These are phyloP conservation scores for Agrostemma githago DNA, from an alignment of 148 eudicot genomes.

Conservation along the genomic window DNA sequence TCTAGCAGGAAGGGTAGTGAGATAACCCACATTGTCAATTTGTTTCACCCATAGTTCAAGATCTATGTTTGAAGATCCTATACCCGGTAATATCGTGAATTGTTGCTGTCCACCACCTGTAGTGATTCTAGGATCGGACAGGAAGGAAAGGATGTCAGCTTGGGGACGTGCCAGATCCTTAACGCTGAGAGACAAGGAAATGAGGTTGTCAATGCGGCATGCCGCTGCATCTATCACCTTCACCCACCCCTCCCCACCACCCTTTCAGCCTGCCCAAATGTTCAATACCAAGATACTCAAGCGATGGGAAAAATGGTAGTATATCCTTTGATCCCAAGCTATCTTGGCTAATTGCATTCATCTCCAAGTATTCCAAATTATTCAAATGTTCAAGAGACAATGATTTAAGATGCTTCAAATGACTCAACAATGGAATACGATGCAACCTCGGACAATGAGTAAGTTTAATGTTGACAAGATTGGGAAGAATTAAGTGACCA, in stretches of 20 bases:
- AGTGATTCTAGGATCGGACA: conserved; percentile 19
- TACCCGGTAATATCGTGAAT: background rate
- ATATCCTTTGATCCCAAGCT: background rate
- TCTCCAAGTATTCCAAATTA: conserved; percentile 18
- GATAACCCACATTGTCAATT: background rate
- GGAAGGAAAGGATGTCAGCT: conserved; percentile 14
- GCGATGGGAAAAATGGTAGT: conserved; percentile 16
- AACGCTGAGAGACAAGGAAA: conserved; percentile 16
- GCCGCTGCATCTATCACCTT: background rate
- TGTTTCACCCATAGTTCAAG: background rate
- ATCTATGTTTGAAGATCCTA: background rate
- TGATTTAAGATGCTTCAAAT: conserved; percentile 7
- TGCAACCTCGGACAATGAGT: background rate
- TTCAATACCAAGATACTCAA: conserved; percentile 3
- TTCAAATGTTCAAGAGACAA: background rate
- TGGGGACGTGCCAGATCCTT: background rate
- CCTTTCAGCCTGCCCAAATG: conserved; percentile 8
- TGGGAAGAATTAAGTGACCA: conserved; percentile 3
- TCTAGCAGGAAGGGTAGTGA: conserved; percentile 1
- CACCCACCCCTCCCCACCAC: conserved; percentile 19
- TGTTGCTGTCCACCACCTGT: background rate
- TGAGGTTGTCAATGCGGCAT: background rate
- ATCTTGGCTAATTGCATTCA: background rate
- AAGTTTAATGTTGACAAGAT: conserved; percentile 12
- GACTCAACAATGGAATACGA: conserved; percentile 13